These are phyloP conservation scores for Leccinum uliginosum DNA, from an alignment of 768 basidiomycete genomes.

Conservation along the genomic window DNA sequence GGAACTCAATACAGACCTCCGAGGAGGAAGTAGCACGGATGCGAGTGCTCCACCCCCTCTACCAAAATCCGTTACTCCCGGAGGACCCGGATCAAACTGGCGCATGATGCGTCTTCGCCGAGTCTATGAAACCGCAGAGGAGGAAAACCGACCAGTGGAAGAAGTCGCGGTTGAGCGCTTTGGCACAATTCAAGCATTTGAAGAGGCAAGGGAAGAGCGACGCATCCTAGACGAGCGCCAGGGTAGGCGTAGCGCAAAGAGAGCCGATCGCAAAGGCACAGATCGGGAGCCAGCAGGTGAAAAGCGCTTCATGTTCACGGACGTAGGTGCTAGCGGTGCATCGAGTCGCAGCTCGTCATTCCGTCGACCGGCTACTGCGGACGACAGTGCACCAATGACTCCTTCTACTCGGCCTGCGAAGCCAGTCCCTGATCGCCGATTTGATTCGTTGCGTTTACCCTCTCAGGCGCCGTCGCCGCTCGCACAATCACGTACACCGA, in stretches of 20 bases:
- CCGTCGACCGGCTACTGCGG: slow-evolving; percentile 68
- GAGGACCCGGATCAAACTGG: slow-evolving; percentile 93
- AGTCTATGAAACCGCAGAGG: slow-evolving; percentile 86
- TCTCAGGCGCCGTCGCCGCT: slow-evolving; percentile 59
- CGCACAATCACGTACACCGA: slow-evolving; percentile 69
- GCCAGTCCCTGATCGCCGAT: slow-evolving; percentile 43
- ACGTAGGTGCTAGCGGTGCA: slow-evolving; percentile 53
- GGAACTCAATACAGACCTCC: slow-evolving; percentile 60
- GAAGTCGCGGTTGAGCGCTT: slow-evolving; percentile 88
- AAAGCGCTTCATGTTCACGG: slow-evolving; percentile 65
- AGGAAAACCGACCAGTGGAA: slow-evolving; percentile 68
- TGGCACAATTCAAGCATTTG: slow-evolving; percentile 77
- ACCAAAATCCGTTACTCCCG: slow-evolving; percentile 58
- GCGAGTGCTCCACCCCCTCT: slow-evolving; percentile 34
- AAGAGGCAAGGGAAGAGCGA: slow-evolving; percentile 85
- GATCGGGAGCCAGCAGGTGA: slow-evolving; percentile 38
- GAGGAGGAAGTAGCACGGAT: slow-evolving; percentile 39
- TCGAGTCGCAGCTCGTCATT: slow-evolving; percentile 87
- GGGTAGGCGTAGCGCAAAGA: slow-evolving; percentile 42
- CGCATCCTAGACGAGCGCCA: slow-evolving; percentile 81
- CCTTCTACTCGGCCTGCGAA: slow-evolving; percentile 35
- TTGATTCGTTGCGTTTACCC: slow-evolving; percentile 59
- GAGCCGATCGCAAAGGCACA: slow-evolving; percentile 34
- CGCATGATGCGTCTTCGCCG: slow-evolving; percentile 94
- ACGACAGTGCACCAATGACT: slow-evolving; percentile 53